Base-by-base conservation (phyloP, 78 protist species). In the Polysphondylium violaceum region DNA sequence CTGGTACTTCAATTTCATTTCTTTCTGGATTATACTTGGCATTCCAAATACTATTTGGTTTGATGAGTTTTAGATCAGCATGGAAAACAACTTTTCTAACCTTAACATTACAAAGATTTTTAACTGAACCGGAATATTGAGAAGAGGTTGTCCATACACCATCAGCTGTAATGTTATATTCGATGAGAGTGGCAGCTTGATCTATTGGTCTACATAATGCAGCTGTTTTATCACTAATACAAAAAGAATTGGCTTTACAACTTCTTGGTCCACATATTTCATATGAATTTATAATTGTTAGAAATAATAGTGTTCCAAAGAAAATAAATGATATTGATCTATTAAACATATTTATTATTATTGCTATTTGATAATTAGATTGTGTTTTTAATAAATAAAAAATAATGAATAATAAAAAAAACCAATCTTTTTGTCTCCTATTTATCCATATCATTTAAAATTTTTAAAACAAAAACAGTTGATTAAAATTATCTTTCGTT, bases 261-360 rank as follows among this genome's bases (percentile, higher is more conserved):
- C 90, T 83, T 83, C 90, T 67, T 17, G 90, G 90, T 6, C 90
- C 90, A 69, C 90, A 83, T 33, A 83, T 6, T 58, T 83, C 90
- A 3, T 25, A 11, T 12, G 81, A 74, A 36, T 33, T 16, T 29
- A 4, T 11, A 29, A 12, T 31, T 61, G 7, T 11, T 25, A 56
- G 23, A 33, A 31, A 53, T 44, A 29, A 44, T 47, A 77, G 21
- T 53, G 64, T 36, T 1, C 14, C 27, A 11, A 53, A n/a, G 0
- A 40, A 56, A 38, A 77, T 27, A 36, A 61, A 6, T 14, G 64
- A 61, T 31, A 43, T 47, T 47, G 23, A 44, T n/a, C 17, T 69
- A 33, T 23, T n/a, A 43, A 25, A 65, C 19, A 33, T 23, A 38
- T 23, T n/a, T 3, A 47, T 55, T 74, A 58, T 38, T 12, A 16